These are phyloP conservation scores for Gymnopilus junonius DNA, from an alignment of 768 basidiomycete species.

Conservation along the genomic window DNA sequence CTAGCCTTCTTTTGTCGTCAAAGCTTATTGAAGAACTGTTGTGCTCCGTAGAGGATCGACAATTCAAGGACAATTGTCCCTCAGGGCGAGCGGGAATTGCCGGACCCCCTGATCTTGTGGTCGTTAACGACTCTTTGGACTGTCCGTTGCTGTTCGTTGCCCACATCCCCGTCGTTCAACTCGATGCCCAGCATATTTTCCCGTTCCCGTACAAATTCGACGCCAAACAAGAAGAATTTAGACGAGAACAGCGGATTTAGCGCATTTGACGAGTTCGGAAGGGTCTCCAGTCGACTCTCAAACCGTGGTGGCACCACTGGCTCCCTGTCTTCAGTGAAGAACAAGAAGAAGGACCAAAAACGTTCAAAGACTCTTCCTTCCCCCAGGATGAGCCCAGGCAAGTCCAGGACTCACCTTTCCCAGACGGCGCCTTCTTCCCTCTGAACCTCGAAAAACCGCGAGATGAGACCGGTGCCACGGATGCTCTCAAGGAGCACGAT, in stretches of 20 bases:
- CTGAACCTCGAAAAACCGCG: constrained; percentile 54
- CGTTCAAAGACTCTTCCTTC: constrained; percentile 48
- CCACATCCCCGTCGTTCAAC: constrained; percentile 37
- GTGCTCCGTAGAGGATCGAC: neutral
- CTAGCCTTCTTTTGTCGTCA: neutral
- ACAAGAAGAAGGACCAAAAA: constrained; percentile 54
- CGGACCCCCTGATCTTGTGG: constrained; percentile 28
- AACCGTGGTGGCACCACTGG: constrained; percentile 34
- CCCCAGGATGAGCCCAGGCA: constrained; percentile 38
- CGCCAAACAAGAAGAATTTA: constrained; percentile 47
- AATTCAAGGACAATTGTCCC: constrained; percentile 17
- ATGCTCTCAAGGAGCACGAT: constrained; percentile 44
- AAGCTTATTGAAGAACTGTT: neutral
- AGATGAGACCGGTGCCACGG: constrained; percentile 32
- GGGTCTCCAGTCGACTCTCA: constrained; percentile 52
- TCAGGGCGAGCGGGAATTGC: constrained; percentile 25
- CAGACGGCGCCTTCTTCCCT: constrained; percentile 59
- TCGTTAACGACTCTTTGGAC: constrained; percentile 23
- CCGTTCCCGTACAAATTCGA: constrained; percentile 66
- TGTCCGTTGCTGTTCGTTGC: constrained; percentile 20
- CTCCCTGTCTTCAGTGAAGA: constrained; percentile 47
- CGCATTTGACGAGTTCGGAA: constrained; percentile 68
- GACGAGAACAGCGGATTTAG: constrained; percentile 30
- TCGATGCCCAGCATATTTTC: constrained; percentile 80
- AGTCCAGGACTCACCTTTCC: constrained; percentile 36